A percentile compares a stretch with the other conserved stretches of the same genome.
phyloP scores from a whole-genome alignment of 805 yeast species.

The Wickerhamiella cacticola region DNA sequence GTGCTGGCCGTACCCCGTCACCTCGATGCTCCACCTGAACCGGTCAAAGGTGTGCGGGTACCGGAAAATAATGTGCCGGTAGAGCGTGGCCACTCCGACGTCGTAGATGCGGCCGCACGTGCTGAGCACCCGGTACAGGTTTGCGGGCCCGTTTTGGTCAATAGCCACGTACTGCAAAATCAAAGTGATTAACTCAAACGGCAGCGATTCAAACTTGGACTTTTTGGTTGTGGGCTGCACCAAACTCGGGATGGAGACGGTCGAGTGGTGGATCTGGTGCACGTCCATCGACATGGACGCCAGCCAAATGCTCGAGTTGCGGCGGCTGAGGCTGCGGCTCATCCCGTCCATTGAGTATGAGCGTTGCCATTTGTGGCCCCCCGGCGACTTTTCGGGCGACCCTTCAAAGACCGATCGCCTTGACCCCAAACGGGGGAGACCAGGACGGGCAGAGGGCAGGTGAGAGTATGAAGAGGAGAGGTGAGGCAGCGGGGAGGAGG shows the following conservation, averaged over 20 bases:
- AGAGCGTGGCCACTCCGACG: constrained; percentile 29
- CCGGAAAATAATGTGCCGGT: constrained; percentile 41
- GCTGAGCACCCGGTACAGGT: constrained; percentile 18
- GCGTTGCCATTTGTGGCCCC: not conserved
- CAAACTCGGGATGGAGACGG: constrained; percentile 1
- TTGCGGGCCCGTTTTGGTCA: constrained; percentile 15
- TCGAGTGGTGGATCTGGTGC: constrained; percentile 11
- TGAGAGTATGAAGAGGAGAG: no score
- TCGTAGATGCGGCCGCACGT: constrained; percentile 27
- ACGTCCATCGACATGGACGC: constrained; percentile 17
- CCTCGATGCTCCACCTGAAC: constrained; percentile 44
- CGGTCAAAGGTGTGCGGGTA: constrained; percentile 70
- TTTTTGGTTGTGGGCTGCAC: not conserved
- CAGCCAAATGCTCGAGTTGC: constrained; percentile 18
- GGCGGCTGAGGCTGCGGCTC: constrained; percentile 10
- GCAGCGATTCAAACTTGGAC: constrained; percentile 17
- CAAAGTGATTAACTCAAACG: constrained; percentile 23
- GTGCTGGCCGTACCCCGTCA: constrained; percentile 37
- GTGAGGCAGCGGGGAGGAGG: no score
- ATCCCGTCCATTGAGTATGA: not conserved
- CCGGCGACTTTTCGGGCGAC: not conserved
- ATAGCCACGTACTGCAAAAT: constrained; percentile 22
- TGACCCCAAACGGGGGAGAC: not conserved
- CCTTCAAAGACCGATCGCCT: not conserved
- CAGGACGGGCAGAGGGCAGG: no score